Evolutionary conservation across 805 yeast species (phyloP).

Genomic region (Lipomyces orientalis): DNA sequence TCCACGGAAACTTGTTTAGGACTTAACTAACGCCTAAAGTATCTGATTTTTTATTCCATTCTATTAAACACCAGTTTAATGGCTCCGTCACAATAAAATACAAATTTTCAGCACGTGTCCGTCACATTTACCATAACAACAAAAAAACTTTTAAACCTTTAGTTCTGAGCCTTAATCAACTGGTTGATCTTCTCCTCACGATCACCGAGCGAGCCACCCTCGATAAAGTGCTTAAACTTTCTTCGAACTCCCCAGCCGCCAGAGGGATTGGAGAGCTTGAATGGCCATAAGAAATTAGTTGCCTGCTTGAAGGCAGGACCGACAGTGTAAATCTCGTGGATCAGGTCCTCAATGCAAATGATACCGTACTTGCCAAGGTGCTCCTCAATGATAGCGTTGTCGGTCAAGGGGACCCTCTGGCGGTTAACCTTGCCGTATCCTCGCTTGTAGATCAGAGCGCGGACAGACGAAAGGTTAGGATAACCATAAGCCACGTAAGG

Average conservation of each 20-base stretch:
- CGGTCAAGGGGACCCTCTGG: constrained; percentile 75
- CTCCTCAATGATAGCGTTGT: constrained; percentile 74
- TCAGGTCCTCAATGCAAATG: constrained; percentile 74
- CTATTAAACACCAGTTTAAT: background rate
- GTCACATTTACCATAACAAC: background rate
- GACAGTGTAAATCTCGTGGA: constrained; percentile 82
- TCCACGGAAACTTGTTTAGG: background rate
- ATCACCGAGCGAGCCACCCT: constrained; percentile 87
- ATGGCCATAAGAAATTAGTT: constrained; percentile 85
- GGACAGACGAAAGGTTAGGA: constrained; percentile 75
- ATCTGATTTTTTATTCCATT: background rate
- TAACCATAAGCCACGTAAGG: constrained; percentile 84
- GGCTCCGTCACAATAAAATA: background rate
- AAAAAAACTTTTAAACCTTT: constrained; percentile 14
- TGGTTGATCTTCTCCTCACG: constrained; percentile 79
- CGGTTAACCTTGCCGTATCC: constrained; percentile 82
- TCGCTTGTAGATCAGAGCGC: constrained; percentile 80
- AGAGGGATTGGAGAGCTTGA: constrained; percentile 79
- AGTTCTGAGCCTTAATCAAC: constrained; percentile 53
- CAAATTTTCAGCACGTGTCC: background rate
- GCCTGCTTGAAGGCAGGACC: constrained; percentile 88
- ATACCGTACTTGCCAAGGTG: constrained; percentile 76
- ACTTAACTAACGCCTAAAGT: background rate
- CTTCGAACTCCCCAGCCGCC: constrained; percentile 83
- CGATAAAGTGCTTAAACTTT: constrained; percentile 83